These are phyloP conservation scores for Aspergillus pseudoterreus DNA, from an alignment of 2,329 filamentous ascomycete genomes.

Conservation along the genomic window DNA sequence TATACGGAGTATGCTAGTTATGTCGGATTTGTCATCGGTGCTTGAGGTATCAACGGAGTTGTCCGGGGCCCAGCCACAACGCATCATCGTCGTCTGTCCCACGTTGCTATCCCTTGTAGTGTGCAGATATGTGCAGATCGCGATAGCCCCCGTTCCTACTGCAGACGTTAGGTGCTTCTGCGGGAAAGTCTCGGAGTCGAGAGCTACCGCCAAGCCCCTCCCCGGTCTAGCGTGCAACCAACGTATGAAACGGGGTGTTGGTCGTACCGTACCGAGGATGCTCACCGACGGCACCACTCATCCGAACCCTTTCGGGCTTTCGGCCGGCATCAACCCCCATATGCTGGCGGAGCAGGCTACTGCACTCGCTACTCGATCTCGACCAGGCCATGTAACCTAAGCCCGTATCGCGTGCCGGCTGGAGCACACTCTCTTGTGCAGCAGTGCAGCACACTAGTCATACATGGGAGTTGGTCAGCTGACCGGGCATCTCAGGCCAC, in stretches of 20 bases:
- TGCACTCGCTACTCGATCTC: background rate
- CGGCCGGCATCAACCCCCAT: background rate
- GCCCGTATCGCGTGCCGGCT: background rate
- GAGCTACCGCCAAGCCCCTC: background rate
- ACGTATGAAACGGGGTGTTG: no score
- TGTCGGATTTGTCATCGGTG: constrained; percentile 2
- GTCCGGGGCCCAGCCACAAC: constrained; percentile 2
- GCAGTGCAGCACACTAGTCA: background rate
- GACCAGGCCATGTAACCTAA: background rate
- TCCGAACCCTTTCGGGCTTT: background rate
- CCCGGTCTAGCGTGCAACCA: background rate
- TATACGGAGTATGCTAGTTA: no score
- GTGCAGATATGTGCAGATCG: background rate
- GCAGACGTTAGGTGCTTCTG: background rate
- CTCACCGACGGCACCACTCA: background rate
- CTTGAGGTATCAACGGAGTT: constrained; percentile 4
- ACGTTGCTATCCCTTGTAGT: background rate
- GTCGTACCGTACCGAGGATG: no score
- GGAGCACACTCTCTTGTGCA: background rate
- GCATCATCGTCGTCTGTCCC: background rate
- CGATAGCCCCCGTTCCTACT: background rate
- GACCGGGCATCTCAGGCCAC: background rate
- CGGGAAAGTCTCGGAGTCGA: background rate
- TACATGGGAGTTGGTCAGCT: background rate
- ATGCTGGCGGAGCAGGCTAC: background rate